These are phyloP conservation scores for Delonix regia DNA, from an alignment of 306 rosid species.

Conservation along the genomic window DNA sequence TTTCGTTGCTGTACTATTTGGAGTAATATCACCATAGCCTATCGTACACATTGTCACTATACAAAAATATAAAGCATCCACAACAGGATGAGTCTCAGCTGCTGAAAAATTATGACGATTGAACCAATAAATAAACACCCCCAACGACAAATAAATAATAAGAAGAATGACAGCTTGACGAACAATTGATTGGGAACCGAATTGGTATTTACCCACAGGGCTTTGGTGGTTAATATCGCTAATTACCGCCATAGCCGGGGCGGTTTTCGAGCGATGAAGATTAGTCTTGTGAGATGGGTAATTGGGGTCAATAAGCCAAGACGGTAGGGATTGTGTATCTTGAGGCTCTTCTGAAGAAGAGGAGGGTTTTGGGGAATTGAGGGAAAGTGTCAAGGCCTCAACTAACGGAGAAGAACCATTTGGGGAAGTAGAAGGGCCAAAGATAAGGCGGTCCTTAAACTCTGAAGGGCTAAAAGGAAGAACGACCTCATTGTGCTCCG, in stretches of 20 bases:
- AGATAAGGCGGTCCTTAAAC: conserved; percentile 85
- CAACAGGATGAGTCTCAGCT: conserved; percentile 80
- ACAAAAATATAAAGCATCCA: conserved; percentile 92
- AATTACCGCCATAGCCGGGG: conserved; percentile 92
- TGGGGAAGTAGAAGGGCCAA: conserved; percentile 69
- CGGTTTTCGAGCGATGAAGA: conserved; percentile 93
- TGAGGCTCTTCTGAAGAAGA: conserved; percentile 53
- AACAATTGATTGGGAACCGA: conserved; percentile 63
- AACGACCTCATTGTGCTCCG: conserved; percentile 71
- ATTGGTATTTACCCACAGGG: conserved; percentile 54
- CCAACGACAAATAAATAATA: conserved; percentile 64
- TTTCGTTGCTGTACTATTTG: conserved; percentile 72
- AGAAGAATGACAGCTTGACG: conserved; percentile 72
- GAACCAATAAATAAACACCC: conserved; percentile 79
- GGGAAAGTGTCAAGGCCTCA: conserved; percentile 69
- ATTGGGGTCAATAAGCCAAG: conserved; percentile 79
- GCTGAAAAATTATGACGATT: conserved; percentile 66
- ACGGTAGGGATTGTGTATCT: conserved; percentile 41
- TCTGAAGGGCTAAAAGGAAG: conserved; percentile 70
- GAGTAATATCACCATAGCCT: conserved; percentile 96
- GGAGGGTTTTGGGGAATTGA: conserved; percentile 45
- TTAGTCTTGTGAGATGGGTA: conserved; percentile 61
- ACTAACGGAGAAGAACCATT: conserved; percentile 54
- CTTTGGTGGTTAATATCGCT: conserved; percentile 49
- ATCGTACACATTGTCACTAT: conserved; percentile 98